Evolutionary conservation across 202 grass and related monocot species (phyloP).

Genomic region (Hordeum pubiflorum): DNA sequence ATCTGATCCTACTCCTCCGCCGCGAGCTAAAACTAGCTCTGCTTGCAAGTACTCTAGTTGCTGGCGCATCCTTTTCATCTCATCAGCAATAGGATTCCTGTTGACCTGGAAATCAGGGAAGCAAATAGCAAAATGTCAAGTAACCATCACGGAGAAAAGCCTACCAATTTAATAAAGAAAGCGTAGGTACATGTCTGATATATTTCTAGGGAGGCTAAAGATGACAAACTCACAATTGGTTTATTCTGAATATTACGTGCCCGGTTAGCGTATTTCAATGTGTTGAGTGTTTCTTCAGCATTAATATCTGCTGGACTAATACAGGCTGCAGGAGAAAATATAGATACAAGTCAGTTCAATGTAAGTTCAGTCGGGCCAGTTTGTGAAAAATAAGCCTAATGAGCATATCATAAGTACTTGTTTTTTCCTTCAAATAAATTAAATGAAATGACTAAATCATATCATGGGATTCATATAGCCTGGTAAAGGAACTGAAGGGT

Average conservation of each 20-base stretch:
- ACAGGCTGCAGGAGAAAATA: conserved; percentile 72
- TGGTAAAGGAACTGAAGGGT: not conserved
- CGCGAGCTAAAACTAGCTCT: conserved; percentile 75
- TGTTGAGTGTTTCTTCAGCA: conserved; percentile 98
- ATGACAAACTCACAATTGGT: conserved; percentile 67
- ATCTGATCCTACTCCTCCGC: conserved; percentile 65
- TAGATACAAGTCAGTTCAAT: conserved; percentile 25
- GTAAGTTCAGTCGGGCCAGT: not conserved
- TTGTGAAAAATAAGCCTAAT: conserved; percentile 6
- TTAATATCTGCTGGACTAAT: conserved; percentile 99
- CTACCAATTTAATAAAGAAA: not conserved
- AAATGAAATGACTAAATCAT: not conserved
- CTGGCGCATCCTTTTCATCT: conserved; percentile 95
- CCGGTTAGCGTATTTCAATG: conserved; percentile 96
- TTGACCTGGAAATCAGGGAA: conserved; percentile 64
- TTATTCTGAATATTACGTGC: conserved; percentile 99
- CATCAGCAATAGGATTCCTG: conserved; percentile 92
- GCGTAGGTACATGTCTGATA: not conserved
- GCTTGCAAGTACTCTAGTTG: conserved; percentile 85
- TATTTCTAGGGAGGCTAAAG: not conserved
- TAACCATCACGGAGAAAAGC: not conserved
- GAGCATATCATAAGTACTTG: not conserved
- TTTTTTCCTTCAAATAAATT: not conserved
- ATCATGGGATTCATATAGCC: not conserved
- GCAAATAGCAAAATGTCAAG: conserved; percentile 13